Evolutionary conservation across 257 asterid species (phyloP), one percentile per base, ranked within the genome.

Genomic region (Solanum sejunctum): DNA sequence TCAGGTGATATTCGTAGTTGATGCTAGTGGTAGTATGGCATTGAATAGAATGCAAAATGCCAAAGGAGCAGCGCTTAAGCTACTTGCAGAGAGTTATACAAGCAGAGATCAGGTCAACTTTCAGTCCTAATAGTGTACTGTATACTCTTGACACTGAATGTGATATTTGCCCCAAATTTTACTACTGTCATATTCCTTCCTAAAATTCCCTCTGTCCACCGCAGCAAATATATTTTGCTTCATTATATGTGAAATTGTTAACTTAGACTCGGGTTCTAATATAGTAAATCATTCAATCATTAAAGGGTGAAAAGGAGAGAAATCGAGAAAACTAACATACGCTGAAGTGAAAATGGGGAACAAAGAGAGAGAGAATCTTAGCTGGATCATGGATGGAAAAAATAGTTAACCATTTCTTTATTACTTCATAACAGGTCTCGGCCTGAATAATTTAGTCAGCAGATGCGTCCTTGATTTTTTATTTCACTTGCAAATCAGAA

Each of bases 11-110:
- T 96, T 96, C 85, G 95, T 96, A 77, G 99, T 96, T 85, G 99
- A 96, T 87, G 99, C 99, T 84, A 96, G 99, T 90, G 98, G 99
- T 83, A 96, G 99, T 85, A 96, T 96, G 99, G 99, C 99, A 49
- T 87, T 96, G 85, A 96, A 96, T 90, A 94, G 99, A 88, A 96
- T 96, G 99, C 99, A 96, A 90, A 96, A 95, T 89, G 99, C 98
- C 71, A 96, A 96, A 90, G 99, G 99, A 32, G 99, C 99, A 78
- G 98, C 99, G 26, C 98, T 96, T 55, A 96, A 96, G 82, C 88
- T 96, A 85, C 97, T 96, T 75, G 98, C 99, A 32, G 99, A 96
- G 89, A 96, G 99, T 89, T 96, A 96, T 88, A 96, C 98, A 15
- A 96, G 99, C 91, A 93, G 99, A 92, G 99, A 96, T 92, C 99